Conservation (phyloP, 2,329 filamentous ascomycete genomes). For the Hansfordia pulvinata region DNA sequence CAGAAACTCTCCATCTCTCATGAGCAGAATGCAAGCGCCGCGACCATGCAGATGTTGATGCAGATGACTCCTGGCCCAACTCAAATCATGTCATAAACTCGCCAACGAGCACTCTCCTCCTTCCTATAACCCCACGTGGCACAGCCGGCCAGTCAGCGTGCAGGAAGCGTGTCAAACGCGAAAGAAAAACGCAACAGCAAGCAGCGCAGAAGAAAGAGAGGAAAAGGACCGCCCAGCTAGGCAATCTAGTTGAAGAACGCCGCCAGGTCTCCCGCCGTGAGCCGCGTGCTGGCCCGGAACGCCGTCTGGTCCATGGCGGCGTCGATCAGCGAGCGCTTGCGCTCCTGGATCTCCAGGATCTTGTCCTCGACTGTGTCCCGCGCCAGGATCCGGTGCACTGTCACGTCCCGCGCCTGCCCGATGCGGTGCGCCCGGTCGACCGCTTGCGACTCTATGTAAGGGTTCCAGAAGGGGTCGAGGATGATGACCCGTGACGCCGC, state of each 20-base stretch:
- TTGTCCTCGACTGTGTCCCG: conserved; percentile 75
- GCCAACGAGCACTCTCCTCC: too few relatives aligned
- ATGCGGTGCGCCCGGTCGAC: conserved; percentile 84
- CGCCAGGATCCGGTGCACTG: conserved; percentile 69
- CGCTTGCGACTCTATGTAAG: conserved; percentile 83
- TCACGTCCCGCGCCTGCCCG: conserved; percentile 60
- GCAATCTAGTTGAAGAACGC: conserved; percentile 50
- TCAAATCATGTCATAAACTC: too few relatives aligned
- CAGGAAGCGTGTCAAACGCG: too few relatives aligned
- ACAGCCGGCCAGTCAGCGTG: too few relatives aligned
- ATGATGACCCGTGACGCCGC: conserved; percentile 78
- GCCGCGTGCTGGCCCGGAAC: conserved; percentile 48
- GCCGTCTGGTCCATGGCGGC: conserved; percentile 68
- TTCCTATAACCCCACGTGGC: too few relatives aligned
- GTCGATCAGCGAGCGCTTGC: conserved; percentile 66
- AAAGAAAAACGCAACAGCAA: too few relatives aligned
- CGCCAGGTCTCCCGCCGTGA: conserved; percentile 52
- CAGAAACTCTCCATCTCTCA: too few relatives aligned
- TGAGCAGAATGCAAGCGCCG: too few relatives aligned
- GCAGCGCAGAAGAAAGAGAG: too few relatives aligned
- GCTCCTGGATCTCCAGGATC: conserved; percentile 65
- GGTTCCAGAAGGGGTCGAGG: conserved; percentile 90
- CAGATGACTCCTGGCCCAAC: too few relatives aligned
- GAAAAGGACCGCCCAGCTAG: too few relatives aligned
- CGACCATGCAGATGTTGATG: too few relatives aligned